Conservation (phyloP, 495 filamentous ascomycete genomes). For the Filosporella fistucella region DNA sequence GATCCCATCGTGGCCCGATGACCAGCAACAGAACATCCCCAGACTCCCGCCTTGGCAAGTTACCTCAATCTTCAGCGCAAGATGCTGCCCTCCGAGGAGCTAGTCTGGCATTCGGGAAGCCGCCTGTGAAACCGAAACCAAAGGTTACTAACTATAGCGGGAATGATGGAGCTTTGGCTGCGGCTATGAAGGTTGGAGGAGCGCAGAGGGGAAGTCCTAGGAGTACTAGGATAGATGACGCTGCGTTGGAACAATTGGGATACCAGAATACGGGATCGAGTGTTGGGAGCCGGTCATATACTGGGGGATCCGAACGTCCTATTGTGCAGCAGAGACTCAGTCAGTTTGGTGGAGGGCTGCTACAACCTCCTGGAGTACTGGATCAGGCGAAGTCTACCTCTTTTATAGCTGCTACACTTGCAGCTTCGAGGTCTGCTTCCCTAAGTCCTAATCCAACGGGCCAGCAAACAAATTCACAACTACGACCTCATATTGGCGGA, state of each 20-base stretch:
- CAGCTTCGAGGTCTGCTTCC: conserved; percentile 45
- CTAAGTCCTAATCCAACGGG: conserved; percentile 31
- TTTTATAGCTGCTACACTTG: conserved; percentile 51
- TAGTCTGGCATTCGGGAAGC: conserved; percentile 19
- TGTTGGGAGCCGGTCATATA: conserved; percentile 1
- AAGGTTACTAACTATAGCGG: conserved; percentile 12
- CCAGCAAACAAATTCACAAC: not conserved
- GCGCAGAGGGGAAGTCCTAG: not conserved
- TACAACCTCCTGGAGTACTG: conserved; percentile 8
- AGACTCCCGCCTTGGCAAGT: not conserved
- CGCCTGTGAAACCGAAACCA: conserved; percentile 22
- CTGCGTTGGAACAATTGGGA: not conserved
- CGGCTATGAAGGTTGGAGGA: conserved; percentile 14
- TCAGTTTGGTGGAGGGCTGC: conserved; percentile 11
- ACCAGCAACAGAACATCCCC: too few species aligned
- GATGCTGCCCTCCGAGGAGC: conserved; percentile 21
- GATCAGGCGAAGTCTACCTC: conserved; percentile 38
- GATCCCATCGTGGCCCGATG: too few species aligned
- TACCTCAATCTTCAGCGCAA: too few species aligned
- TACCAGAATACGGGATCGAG: conserved; percentile 16
- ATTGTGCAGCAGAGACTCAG: too few species aligned
- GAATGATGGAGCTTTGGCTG: conserved; percentile 19
- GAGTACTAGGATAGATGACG: too few species aligned
- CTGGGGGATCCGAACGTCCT: conserved; percentile 7
- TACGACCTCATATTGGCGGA: too few species aligned